Conservation (phyloP, 768 basidiomycete genomes). For the Hericium rajendrae region DNA sequence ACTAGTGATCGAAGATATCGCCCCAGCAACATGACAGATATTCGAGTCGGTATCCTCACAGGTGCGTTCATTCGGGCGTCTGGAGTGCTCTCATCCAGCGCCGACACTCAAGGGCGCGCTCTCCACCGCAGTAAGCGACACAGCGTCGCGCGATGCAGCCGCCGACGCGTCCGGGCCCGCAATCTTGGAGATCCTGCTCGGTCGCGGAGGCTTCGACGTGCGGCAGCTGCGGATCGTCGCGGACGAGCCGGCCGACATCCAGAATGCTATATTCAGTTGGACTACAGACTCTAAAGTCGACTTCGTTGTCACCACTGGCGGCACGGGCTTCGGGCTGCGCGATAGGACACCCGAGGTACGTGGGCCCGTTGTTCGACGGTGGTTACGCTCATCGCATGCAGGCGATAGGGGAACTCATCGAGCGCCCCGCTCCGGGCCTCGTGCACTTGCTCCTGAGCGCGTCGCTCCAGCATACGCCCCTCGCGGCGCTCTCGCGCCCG, state of each 20-base stretch:
- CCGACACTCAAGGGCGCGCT: neutral
- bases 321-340: slow-evolving; percentile 76
- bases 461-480: slow-evolving; percentile 65
- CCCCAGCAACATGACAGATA: neutral
- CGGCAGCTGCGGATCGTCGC: slow-evolving; percentile 38
- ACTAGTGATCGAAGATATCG: too few species aligned
- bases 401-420: slow-evolving; percentile 56
- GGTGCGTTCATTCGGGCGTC: slow-evolving; percentile 8
- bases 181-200: slow-evolving; percentile 40
- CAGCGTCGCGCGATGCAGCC: slow-evolving; percentile 37
- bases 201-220: slow-evolving; percentile 16
- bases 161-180: slow-evolving; percentile 60
- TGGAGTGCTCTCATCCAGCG: neutral
- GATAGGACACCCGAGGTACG: slow-evolving; percentile 79
- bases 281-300: slow-evolving; percentile 39
- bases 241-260: slow-evolving; percentile 52
- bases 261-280: slow-evolving; percentile 36
- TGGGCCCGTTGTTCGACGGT: neutral
- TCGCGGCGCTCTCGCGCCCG: slow-evolving; percentile 78
- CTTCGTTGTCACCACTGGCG: slow-evolving; percentile 77
- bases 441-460: slow-evolving; percentile 62
- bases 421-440: slow-evolving; percentile 60
- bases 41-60: slow-evolving; percentile 20
- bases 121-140: slow-evolving; percentile 54
- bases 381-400: slow-evolving; percentile 15